Evolutionary conservation across 345 rosid genomes (phyloP), one percentile per base, ranked within the genome.

Genomic region (Punica granatum): DNA sequence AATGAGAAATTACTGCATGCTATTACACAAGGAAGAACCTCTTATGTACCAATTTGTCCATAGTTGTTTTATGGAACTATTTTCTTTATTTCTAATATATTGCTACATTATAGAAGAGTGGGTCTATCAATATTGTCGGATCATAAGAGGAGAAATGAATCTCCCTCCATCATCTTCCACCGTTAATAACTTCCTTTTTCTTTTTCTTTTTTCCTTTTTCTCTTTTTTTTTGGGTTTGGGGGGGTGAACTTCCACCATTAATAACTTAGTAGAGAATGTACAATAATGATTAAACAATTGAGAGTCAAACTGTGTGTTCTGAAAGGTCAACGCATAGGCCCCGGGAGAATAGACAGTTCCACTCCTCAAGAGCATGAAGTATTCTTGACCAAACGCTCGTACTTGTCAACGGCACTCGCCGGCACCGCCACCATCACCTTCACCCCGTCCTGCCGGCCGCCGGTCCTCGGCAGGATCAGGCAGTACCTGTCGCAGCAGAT

Each of bases 371-470:
- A 60, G 48, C 65, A 43, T 63, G 83, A 74, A 74, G 41, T 37
- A 4, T 76, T 74, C 84, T 63, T 76, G 71, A 84, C 66, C 69
- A 92, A 73, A 71, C 67, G 65, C 73, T 86, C 88, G 33, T 83
- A 88, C 49, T 77, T 74, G 58, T 71, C 86, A 65, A 78, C 96
- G 26, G 83, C 88, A 3, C 81, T 80, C 1, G 83, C 54, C 44
- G 92, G 98, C 61, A 92, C 81, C 12, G 95, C 98, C 59, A 92
- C 86, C 92, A 80, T 79, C 63, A 83, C 95, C 72, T 80, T 89
- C 58, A 89, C 34, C 18, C 61, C 89, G 8, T 83, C 86, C 74
- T 74, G 62, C 73, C 67, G 77, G 68, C 81, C 80, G 23, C 60
- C 61, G 61, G 34, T 67, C 60, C 84, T 87, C 53, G 98, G 98